Conservation (phyloP, 495 filamentous ascomycete genomes). For the Lophiotrema nucula region DNA sequence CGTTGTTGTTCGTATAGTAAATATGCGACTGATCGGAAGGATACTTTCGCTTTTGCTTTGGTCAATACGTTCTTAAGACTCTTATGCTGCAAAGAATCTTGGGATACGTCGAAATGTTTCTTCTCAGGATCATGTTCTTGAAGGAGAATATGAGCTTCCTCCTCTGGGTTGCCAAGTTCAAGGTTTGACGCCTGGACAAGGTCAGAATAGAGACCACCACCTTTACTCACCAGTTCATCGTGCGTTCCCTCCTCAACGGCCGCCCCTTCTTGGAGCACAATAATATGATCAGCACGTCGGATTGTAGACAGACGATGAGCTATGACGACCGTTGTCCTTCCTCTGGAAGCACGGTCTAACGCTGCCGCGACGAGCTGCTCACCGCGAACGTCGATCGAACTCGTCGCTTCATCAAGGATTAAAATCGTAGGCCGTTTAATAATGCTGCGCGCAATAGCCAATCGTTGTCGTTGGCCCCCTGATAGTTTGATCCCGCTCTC, state of each 20-base stretch:
- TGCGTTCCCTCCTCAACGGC: conserved; percentile 73
- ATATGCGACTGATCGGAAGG: no score
- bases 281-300: conserved; percentile 77
- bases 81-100: no score
- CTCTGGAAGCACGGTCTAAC: conserved; percentile 8
- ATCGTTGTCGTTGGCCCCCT: conserved; percentile 44
- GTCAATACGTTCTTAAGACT: no score
- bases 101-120: no score
- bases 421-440: conserved; percentile 75
- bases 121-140: no score
- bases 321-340: conserved; percentile 72
- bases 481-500: conserved; percentile 39
- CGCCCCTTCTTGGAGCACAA: conserved; percentile 72
- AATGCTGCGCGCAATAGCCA: conserved; percentile 44
- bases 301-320: conserved; percentile 84
- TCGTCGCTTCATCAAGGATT: conserved; percentile 84
- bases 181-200: no score
- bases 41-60: no score
- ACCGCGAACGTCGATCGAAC: conserved; percentile 81
- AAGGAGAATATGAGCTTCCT: no score
- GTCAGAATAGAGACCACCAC: conserved; percentile 19
- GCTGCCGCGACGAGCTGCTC: conserved; percentile 63
- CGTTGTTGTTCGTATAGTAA: no score
- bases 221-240: conserved; percentile 55
- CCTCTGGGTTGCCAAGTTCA: no score